These are phyloP conservation scores for Boletus reticuloceps DNA, from an alignment of 768 basidiomycete species.

Conservation along the genomic window DNA sequence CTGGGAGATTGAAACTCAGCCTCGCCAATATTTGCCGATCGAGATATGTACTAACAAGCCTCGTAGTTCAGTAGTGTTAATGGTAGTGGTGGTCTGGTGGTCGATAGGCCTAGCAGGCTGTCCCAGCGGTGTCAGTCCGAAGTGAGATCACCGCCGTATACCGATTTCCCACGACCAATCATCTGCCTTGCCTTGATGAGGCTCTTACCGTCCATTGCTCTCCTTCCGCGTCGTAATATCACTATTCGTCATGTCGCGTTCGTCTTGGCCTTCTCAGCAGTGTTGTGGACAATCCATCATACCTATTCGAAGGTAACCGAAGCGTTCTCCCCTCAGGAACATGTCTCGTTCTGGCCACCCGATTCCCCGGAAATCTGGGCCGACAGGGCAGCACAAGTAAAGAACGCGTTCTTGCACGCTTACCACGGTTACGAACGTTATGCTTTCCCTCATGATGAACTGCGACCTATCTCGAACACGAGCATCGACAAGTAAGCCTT, in stretches of 20 bases:
- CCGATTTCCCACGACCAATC: too few species aligned
- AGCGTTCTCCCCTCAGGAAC: conserved; percentile 8
- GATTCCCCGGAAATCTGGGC: conserved; percentile 45
- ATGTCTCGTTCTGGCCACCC: conserved; percentile 16
- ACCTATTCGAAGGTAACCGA: neutral
- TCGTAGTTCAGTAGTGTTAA: too few species aligned
- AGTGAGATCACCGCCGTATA: too few species aligned
- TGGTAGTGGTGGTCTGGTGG: too few species aligned
- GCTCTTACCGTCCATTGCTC: neutral
- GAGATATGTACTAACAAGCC: too few species aligned
- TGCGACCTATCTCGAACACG: conserved; percentile 49
- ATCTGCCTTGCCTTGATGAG: too few species aligned
- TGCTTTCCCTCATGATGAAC: conserved; percentile 64
- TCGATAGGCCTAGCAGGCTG: too few species aligned
- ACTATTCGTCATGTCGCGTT: conserved; percentile 24
- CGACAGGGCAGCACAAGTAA: conserved; percentile 53
- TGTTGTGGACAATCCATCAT: conserved; percentile 22
- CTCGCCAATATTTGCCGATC: neutral
- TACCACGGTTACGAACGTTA: conserved; percentile 63
- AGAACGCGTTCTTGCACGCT: conserved; percentile 61
- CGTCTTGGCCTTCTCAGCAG: conserved; percentile 9
- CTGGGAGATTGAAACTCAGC: conserved; percentile 26
- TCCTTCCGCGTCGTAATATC: conserved; percentile 14
- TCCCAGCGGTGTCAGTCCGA: too few species aligned
- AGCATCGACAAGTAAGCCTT: conserved; percentile 49